Base-by-base conservation (phyloP, 805 yeast species). In the Teunomyces panamensis region DNA sequence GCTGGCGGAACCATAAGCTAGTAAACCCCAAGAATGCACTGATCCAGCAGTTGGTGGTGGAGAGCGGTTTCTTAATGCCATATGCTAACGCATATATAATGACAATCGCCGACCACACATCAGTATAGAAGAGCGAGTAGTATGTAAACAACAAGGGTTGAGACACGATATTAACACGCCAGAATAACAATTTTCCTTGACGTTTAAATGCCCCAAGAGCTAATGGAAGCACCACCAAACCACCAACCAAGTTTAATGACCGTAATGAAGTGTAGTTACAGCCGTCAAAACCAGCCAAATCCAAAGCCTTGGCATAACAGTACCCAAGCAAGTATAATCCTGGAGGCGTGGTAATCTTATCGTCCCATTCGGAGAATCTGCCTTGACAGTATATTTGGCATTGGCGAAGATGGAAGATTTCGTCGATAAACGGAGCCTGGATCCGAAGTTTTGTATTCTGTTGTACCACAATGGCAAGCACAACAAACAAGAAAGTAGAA, bases 281-380 rank as follows among this genome's bases (percentile, higher is more conserved):
- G 11, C 30, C 41, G 9, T 37, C 30, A 7, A 37, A 20, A 8
- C 73, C 68, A 0, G 69, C 54, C 16, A 78, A 51, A 3, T 65
- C 63, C 50, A 82, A 51, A 2, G 74, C 43, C 30, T 65, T 65
- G 7, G 69, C 41, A 51, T 74, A 78, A 2, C 54, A 51, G 29
- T 66, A 65, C 4, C 80, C 81, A 8, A 80, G 52, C 5, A 64
- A 48, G 61, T 94, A 92, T 13, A 92, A 69, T 0, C 98, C 99
- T 0, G 98, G 98, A 1, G 99, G 99, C 0, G 99, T 94, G 1
- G 99, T 92, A 61, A 94, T 89, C 60, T 92, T 91, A 9, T 83
- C 76, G 63, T 94, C 89, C 96, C 96, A 90, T 1, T 69, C 57
- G n/a, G 53, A 46, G 68, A 83, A 89, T 44, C 81, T 70, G 9